A percentile compares a stretch with the other conserved stretches of the same genome.
Conservation (phyloP, 2,329 filamentous ascomycete genomes). For the Xylaria digitata region DNA sequence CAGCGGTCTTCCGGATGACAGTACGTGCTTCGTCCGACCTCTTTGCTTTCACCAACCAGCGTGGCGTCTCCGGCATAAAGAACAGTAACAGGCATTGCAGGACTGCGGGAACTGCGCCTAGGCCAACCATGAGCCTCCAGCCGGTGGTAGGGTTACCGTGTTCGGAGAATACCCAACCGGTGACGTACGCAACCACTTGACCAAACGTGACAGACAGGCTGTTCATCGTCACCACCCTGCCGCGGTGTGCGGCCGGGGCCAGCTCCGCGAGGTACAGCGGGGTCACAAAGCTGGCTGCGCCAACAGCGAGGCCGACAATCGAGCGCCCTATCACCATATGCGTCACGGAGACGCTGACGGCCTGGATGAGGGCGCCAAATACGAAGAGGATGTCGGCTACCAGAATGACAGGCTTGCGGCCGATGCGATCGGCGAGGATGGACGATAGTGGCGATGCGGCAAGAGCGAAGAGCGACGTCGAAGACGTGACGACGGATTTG, state of each 20-base stretch:
- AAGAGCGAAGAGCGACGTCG: constrained; percentile 74
- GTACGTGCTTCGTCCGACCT: constrained; percentile 68
- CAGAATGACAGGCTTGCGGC: constrained; percentile 72
- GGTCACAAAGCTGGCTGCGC: constrained; percentile 82
- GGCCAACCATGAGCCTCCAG: constrained; percentile 92
- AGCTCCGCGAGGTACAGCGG: constrained; percentile 91
- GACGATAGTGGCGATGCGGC: constrained; percentile 72
- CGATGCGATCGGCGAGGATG: constrained; percentile 69
- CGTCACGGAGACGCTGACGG: constrained; percentile 65
- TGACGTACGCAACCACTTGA: constrained; percentile 87
- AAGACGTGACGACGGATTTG: constrained; percentile 78
- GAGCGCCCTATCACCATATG: constrained; percentile 75
- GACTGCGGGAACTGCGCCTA: constrained; percentile 81
- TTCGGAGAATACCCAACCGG: constrained; percentile 80
- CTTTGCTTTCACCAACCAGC: constrained; percentile 83
- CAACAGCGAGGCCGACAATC: constrained; percentile 78
- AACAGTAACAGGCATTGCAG: constrained; percentile 76
- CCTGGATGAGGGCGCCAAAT: constrained; percentile 73
- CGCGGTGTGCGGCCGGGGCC: constrained; percentile 79
- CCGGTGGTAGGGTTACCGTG: constrained; percentile 64
- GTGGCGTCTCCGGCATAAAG: constrained; percentile 86
- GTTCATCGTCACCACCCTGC: constrained; percentile 83
- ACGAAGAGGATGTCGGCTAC: constrained; percentile 75
- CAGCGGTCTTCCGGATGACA: constrained; percentile 70
- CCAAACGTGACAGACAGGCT: constrained; percentile 87